Conservation (phyloP, 2,329 filamentous ascomycete genomes). For the Neonectria coccinea region DNA sequence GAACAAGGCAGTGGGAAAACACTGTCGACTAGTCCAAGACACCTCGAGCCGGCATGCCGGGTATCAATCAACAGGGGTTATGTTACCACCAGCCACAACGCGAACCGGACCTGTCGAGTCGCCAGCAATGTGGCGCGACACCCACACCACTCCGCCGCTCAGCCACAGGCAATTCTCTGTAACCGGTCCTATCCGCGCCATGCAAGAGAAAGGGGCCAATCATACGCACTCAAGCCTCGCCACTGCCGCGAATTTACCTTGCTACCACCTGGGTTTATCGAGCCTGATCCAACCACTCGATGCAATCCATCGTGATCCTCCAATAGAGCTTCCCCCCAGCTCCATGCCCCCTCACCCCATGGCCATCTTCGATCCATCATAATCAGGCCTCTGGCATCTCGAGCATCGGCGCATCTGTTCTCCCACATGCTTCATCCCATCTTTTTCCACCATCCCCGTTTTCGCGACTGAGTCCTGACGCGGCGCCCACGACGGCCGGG, state of each 20-base stretch:
- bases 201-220: constrained; percentile 29
- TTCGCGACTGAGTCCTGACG: constrained; percentile 30
- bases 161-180: constrained; percentile 23
- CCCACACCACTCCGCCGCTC: not conserved
- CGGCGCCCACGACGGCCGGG: constrained; percentile 34
- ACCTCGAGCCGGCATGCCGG: not conserved
- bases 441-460: constrained; percentile 18
- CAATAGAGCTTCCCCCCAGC: constrained; percentile 42
- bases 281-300: constrained; percentile 41
- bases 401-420: constrained; percentile 19
- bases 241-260: constrained; percentile 38
- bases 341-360: constrained; percentile 37
- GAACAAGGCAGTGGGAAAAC: not conserved
- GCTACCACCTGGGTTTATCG: constrained; percentile 28
- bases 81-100: not conserved
- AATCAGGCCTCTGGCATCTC: constrained; percentile 33
- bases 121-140: not conserved
- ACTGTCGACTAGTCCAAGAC: not conserved
- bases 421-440: constrained; percentile 27
- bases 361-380: constrained; percentile 42
- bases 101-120: not conserved
- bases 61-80: not conserved
- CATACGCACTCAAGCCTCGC: constrained; percentile 25
- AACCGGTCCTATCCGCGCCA: constrained; percentile 26
- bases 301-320: constrained; percentile 45